These are phyloP conservation scores for Aspergillus hancockii DNA, from an alignment of 495 filamentous ascomycete species.

Conservation along the genomic window DNA sequence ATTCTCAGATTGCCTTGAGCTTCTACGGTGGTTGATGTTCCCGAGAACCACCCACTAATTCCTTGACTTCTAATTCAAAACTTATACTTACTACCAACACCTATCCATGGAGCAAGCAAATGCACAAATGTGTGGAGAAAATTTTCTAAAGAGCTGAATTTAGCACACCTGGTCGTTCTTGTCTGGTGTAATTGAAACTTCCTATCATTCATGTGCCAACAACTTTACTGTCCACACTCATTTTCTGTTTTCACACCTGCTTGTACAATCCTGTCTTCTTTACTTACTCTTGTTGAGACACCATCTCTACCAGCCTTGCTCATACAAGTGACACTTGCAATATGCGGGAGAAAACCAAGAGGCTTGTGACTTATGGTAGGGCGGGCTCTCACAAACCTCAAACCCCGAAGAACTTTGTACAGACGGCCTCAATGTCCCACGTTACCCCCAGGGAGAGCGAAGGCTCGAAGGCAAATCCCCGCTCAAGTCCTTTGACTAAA, in stretches of 20 bases:
- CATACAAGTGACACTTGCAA: not conserved
- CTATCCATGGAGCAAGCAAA: not conserved
- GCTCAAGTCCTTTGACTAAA: not conserved
- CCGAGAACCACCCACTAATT: too few species aligned
- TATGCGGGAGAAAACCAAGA: conserved; percentile 17
- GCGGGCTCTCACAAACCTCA: not conserved
- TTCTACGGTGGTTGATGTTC: too few species aligned
- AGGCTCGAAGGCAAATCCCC: not conserved
- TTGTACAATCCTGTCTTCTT: not conserved
- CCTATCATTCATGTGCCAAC: not conserved
- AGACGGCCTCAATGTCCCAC: not conserved
- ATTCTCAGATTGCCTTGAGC: too few species aligned
- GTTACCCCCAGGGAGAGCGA: not conserved
- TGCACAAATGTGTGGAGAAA: not conserved
- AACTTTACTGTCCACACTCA: not conserved
- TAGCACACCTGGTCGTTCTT: not conserved
- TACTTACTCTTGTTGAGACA: not conserved
- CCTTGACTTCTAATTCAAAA: too few species aligned
- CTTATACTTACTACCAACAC: not conserved
- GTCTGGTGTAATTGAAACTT: not conserved
- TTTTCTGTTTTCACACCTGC: not conserved
- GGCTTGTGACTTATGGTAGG: conserved; percentile 20
- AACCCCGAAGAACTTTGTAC: not conserved
- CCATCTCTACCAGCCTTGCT: not conserved
- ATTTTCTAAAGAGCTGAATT: not conserved